phyloP scores from a whole-genome alignment of 1,284 basidiomycete genomes.

The Austroboletus rostrupii region DNA sequence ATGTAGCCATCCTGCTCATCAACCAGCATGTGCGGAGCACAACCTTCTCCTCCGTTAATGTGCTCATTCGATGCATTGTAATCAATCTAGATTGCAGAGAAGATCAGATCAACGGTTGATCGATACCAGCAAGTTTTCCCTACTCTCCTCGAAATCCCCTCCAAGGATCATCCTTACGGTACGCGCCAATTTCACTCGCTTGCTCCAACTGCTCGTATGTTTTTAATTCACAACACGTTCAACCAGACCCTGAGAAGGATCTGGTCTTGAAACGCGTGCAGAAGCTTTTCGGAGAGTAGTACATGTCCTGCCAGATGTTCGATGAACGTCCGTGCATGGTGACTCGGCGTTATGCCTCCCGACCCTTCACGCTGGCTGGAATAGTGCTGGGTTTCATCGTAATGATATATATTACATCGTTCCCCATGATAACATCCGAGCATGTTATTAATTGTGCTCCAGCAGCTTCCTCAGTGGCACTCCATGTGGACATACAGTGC shows the following conservation, averaged over 20 bases:
- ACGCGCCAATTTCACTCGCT: slow-evolving; percentile 18
- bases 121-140: slow-evolving; percentile 96
- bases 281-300: slow-evolving; percentile 88
- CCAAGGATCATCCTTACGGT: slow-evolving; percentile 93
- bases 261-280: slow-evolving; percentile 96
- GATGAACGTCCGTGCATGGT: slow-evolving; percentile 10
- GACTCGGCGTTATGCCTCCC: slow-evolving; percentile 9
- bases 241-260: slow-evolving; percentile 90
- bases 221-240: slow-evolving; percentile 20
- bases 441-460: slow-evolving; percentile 8
- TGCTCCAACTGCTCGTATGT: slow-evolving; percentile 3
- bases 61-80: slow-evolving; percentile 11
- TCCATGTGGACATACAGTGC: slow-evolving; percentile 9
- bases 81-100: slow-evolving; percentile 79
- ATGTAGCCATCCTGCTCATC: slow-evolving; percentile 92
- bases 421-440: slow-evolving; percentile 16
- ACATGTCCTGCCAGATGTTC: slow-evolving; percentile 11
- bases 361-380: slow-evolving; percentile 5
- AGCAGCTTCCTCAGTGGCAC: slow-evolving; percentile 5
- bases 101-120: slow-evolving; percentile 93
- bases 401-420: slow-evolving; percentile 21
- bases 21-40: slow-evolving; percentile 83
- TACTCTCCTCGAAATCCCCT: slow-evolving; percentile 94
- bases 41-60: slow-evolving; percentile 3
- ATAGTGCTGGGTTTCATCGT: slow-evolving; percentile 20